Evolutionary conservation across 2,329 filamentous ascomycete genomes (phyloP).

Genomic region (Stagonosporopsis tanaceti): DNA sequence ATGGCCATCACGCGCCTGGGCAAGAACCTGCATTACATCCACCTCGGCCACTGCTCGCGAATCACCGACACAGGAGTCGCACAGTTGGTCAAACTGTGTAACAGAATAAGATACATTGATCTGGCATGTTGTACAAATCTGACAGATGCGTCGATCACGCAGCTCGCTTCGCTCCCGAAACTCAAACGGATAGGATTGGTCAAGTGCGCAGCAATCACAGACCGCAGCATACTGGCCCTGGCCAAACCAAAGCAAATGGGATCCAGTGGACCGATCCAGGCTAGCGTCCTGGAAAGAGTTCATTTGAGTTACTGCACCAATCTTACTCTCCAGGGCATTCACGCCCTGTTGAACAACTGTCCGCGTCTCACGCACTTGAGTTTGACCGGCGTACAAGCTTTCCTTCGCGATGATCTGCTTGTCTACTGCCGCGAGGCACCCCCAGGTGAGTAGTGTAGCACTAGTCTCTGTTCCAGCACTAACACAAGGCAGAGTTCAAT

Average conservation of each 20-base stretch:
- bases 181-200: conserved; percentile 93
- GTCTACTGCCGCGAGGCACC: conserved; percentile 88
- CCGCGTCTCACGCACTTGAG: conserved; percentile 92
- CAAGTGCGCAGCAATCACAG: conserved; percentile 90
- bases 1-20: conserved; percentile 86
- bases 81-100: conserved; percentile 83
- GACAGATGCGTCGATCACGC: conserved; percentile 85
- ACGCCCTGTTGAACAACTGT: conserved; percentile 87
- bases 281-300: conserved; percentile 83
- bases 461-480: not conserved
- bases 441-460: conserved; percentile 58
- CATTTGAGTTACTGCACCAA: conserved; percentile 95
- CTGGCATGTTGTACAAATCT: conserved; percentile 91
- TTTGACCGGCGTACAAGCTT: conserved; percentile 91
- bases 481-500: conserved; percentile 75
- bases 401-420: conserved; percentile 84
- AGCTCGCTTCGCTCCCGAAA: conserved; percentile 87
- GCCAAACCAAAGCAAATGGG: conserved; percentile 69
- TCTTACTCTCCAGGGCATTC: conserved; percentile 83
- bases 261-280: conserved; percentile 64
- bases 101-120: conserved; percentile 95
- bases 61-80: conserved; percentile 92
- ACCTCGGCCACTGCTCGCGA: conserved; percentile 89
- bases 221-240: conserved; percentile 84
- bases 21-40: conserved; percentile 96